Conservation (phyloP, 164 flowering plant species). For the Umbellularia californica region DNA sequence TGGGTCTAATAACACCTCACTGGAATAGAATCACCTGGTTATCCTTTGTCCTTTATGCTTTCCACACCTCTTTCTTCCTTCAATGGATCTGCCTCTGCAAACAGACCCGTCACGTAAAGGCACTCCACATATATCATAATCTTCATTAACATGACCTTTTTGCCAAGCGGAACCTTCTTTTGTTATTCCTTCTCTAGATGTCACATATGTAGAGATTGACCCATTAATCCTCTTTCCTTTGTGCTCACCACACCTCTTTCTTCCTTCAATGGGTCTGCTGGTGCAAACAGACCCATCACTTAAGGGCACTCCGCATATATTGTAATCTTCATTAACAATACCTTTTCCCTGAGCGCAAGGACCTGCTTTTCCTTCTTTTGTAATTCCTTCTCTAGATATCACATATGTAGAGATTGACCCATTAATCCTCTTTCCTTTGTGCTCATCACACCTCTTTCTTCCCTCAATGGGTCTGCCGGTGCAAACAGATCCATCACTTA, state of each 20-base stretch:
- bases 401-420: background rate
- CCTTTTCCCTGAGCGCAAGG: background rate
- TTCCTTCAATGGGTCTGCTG: slow-evolving; percentile 35
- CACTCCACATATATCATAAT: slow-evolving; percentile 13
- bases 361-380: background rate
- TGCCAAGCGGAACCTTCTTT: background rate
- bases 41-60: background rate
- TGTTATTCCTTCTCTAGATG: background rate
- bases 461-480: slow-evolving; percentile 34
- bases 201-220: background rate
- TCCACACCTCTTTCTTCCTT: slow-evolving; percentile 52
- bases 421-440: slow-evolving; percentile 19
- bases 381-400: background rate
- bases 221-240: slow-evolving; percentile 34
- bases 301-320: slow-evolving; percentile 5
- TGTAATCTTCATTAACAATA: background rate
- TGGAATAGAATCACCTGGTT: slow-evolving; percentile 27
- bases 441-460: slow-evolving; percentile 44
- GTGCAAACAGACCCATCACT: slow-evolving; percentile 33
- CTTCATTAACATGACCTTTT: slow-evolving; percentile 9
- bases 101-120: slow-evolving; percentile 23
- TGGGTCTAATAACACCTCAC: slow-evolving; percentile 22
- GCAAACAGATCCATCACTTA: slow-evolving; percentile 30
- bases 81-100: slow-evolving; percentile 38
- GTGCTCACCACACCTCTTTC: slow-evolving; percentile 49